These are phyloP conservation scores for Meyerozyma smithsonii DNA, from an alignment of 1,139 yeast genomes.

Conservation along the genomic window DNA sequence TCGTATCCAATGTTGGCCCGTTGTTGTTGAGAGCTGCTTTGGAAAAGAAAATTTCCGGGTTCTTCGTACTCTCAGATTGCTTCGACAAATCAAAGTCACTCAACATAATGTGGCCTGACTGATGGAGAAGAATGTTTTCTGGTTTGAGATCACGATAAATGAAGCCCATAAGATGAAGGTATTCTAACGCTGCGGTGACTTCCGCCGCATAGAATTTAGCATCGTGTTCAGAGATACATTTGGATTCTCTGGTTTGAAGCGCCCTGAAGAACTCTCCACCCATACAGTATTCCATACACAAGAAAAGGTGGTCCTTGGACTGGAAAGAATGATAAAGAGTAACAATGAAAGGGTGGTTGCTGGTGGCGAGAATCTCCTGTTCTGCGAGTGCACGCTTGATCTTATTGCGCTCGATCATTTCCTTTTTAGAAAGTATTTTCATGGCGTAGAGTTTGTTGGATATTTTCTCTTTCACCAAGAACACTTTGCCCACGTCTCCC, in stretches of 20 bases:
- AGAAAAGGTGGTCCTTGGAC: conserved; percentile 84
- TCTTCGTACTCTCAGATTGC: conserved; percentile 68
- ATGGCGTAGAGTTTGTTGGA: conserved; percentile 80
- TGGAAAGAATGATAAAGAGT: conserved; percentile 96
- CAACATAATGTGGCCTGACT: conserved; percentile 96
- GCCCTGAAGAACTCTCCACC: conserved; percentile 99
- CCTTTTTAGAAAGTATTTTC: conserved; percentile 86
- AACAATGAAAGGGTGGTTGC: conserved; percentile 95
- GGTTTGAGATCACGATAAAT: conserved; percentile 94
- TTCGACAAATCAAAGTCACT: conserved; percentile 95
- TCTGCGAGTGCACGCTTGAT: conserved; percentile 93
- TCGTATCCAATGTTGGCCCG: conserved; percentile 66
- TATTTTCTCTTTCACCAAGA: conserved; percentile 76
- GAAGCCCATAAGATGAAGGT: conserved; percentile 92
- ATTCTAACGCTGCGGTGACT: conserved; percentile 95
- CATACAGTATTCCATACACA: conserved; percentile 99
- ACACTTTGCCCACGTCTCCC: conserved; percentile 98
- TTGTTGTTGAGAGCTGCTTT: conserved; percentile 21
- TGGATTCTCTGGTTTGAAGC: conserved; percentile 81
- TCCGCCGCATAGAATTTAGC: conserved; percentile 96
- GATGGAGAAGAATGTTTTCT: conserved; percentile 87
- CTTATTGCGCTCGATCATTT: conserved; percentile 92
- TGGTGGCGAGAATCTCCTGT: conserved; percentile 91
- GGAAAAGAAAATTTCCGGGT: conserved; percentile 43
- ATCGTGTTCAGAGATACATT: conserved; percentile 81